Evolutionary conservation across 1,284 basidiomycete genomes (phyloP).

Genomic region (Lentinus polychrous): DNA sequence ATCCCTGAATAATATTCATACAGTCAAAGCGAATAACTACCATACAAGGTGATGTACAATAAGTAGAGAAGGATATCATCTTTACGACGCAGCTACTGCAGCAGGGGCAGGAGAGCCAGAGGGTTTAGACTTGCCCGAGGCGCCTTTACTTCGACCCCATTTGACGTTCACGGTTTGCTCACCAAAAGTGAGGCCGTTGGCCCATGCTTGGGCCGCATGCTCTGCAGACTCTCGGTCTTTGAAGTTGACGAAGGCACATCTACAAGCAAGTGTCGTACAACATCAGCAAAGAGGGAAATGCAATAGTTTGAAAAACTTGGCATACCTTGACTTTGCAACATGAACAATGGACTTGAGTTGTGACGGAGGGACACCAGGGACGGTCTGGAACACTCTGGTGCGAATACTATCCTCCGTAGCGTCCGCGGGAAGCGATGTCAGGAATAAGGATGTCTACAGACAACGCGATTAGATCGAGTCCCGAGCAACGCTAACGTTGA

Average conservation of each 20-base stretch:
- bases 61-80: not conserved
- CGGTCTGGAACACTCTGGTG: constrained; percentile 64
- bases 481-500: not conserved
- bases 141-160: constrained; percentile 74
- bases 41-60: not conserved
- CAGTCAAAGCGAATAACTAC: too few relatives aligned
- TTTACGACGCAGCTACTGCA: constrained; percentile 5
- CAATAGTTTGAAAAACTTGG: constrained; percentile 4
- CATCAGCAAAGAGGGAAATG: constrained; percentile 5
- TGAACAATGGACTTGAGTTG: constrained; percentile 82
- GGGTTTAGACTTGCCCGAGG: constrained; percentile 15
- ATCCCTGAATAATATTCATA: too few relatives aligned
- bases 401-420: constrained; percentile 77
- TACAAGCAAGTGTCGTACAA: constrained; percentile 27
- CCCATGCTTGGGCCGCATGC: constrained; percentile 78
- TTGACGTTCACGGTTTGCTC: constrained; percentile 72
- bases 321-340: constrained; percentile 72
- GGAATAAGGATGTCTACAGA: constrained; percentile 81
- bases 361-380: constrained; percentile 62
- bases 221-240: constrained; percentile 77
- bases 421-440: constrained; percentile 74
- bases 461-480: not conserved
- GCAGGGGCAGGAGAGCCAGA: constrained; percentile 3
- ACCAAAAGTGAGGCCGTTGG: constrained; percentile 81
- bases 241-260: constrained; percentile 97